phyloP scores from a whole-genome alignment of 768 basidiomycete genomes.

The Lactifluus hygrophoroides region DNA sequence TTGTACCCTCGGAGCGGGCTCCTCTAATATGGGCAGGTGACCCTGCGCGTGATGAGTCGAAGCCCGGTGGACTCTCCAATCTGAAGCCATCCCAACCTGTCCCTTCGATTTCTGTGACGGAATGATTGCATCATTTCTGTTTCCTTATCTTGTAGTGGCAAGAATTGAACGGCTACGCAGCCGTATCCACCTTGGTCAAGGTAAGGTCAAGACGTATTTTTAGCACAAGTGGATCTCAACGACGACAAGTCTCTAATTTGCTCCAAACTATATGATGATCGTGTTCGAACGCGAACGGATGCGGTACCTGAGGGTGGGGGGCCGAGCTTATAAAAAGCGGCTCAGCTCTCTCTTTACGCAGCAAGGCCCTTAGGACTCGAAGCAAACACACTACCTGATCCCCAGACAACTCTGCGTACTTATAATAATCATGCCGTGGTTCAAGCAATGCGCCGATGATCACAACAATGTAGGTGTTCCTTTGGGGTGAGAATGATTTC shows the following conservation, averaged over 20 bases:
- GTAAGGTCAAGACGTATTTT: neutral
- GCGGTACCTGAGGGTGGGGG: neutral
- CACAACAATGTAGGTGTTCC: neutral
- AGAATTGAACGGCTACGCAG: too few species aligned
- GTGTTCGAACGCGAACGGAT: neutral
- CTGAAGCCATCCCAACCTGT: too few species aligned
- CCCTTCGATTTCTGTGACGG: too few species aligned
- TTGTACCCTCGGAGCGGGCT: too few species aligned
- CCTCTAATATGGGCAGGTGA: too few species aligned
- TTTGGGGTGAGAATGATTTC: neutral
- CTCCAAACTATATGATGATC: neutral
- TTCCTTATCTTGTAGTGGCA: too few species aligned
- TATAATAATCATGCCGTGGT: neutral
- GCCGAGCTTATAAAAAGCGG: neutral
- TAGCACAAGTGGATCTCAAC: neutral
- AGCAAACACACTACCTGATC: neutral
- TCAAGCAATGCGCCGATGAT: neutral
- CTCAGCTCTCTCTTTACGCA: neutral
- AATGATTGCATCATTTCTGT: too few species aligned
- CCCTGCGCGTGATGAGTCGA: too few species aligned
- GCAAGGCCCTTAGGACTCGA: neutral
- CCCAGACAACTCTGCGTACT: neutral
- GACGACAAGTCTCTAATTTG: neutral
- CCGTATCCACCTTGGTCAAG: neutral
- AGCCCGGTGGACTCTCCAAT: too few species aligned